Conservation (phyloP, 1,284 basidiomycete genomes). For the Fistulina hepatica region DNA sequence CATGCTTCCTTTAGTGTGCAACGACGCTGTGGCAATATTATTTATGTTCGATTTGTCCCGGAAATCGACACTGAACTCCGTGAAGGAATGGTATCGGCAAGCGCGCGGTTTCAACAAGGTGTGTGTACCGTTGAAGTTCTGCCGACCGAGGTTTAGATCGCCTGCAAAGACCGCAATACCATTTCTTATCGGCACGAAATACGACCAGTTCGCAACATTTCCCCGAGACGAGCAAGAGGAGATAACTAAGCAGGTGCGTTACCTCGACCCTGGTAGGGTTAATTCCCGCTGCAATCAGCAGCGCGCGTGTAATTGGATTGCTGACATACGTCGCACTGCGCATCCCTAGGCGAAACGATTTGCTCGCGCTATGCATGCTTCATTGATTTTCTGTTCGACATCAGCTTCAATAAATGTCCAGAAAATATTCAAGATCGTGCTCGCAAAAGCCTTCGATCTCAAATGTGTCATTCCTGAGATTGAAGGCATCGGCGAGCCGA, state of each 20-base stretch:
- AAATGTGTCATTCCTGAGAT: constrained; percentile 97
- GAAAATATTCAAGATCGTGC: constrained; percentile 97
- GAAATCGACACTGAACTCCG: constrained; percentile 93
- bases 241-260: constrained; percentile 83
- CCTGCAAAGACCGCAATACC: constrained; percentile 78
- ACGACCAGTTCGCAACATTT: constrained; percentile 93
- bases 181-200: constrained; percentile 95
- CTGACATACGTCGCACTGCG: constrained; percentile 11
- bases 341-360: constrained; percentile 79
- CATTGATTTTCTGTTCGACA: constrained; percentile 96
- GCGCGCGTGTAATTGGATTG: constrained; percentile 3
- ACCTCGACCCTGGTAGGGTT: no score
- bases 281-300: neutral
- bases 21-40: constrained; percentile 95
- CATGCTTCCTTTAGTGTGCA: constrained; percentile 96
- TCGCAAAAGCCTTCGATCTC: constrained; percentile 81
- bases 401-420: constrained; percentile 98
- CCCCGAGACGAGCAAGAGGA: constrained; percentile 97
- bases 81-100: constrained; percentile 99
- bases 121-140: constrained; percentile 16
- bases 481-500: constrained; percentile 86
- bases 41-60: constrained; percentile 99
- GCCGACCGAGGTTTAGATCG: constrained; percentile 1
- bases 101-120: constrained; percentile 98
- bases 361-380: constrained; percentile 96